Conservation (phyloP, 768 basidiomycete species). For the Glaciozyma antarctica region DNA sequence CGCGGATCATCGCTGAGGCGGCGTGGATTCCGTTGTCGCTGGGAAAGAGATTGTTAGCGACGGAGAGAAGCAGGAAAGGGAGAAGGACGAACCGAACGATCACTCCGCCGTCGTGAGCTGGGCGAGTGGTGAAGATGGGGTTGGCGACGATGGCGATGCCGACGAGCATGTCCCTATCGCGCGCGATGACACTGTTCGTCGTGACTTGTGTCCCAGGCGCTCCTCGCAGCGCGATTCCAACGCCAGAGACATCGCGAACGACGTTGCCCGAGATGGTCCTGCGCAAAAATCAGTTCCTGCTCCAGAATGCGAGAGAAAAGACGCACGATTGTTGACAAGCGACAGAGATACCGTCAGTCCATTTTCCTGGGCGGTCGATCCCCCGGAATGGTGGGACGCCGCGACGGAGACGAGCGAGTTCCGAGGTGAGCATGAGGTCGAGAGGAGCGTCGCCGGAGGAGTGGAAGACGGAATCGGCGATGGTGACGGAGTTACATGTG, state of each 20-base stretch:
- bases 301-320: background rate
- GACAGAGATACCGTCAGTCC: conserved; percentile 40
- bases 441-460: conserved; percentile 25
- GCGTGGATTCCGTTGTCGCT: conserved; percentile 31
- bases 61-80: background rate
- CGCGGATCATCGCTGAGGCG: conserved; percentile 33
- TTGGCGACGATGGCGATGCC: conserved; percentile 34
- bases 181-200: conserved; percentile 32
- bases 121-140: conserved; percentile 8
- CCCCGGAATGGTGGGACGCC: conserved; percentile 18
- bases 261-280: conserved; percentile 36
- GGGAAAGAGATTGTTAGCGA: background rate
- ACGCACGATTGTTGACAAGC: conserved; percentile 33
- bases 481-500: conserved; percentile 13
- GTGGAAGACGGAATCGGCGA: conserved; percentile 23
- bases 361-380: conserved; percentile 30
- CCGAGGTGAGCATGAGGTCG: conserved; percentile 26
- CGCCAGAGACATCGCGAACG: conserved; percentile 36
- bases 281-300: background rate
- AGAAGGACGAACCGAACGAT: conserved; percentile 12
- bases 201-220: conserved; percentile 23
- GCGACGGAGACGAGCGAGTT: conserved; percentile 20
- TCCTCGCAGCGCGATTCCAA: conserved; percentile 35
- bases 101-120: conserved; percentile 7
- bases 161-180: conserved; percentile 25